These are phyloP conservation scores for Calonectria crousiana DNA, from an alignment of 2,329 filamentous ascomycete species.

Conservation along the genomic window DNA sequence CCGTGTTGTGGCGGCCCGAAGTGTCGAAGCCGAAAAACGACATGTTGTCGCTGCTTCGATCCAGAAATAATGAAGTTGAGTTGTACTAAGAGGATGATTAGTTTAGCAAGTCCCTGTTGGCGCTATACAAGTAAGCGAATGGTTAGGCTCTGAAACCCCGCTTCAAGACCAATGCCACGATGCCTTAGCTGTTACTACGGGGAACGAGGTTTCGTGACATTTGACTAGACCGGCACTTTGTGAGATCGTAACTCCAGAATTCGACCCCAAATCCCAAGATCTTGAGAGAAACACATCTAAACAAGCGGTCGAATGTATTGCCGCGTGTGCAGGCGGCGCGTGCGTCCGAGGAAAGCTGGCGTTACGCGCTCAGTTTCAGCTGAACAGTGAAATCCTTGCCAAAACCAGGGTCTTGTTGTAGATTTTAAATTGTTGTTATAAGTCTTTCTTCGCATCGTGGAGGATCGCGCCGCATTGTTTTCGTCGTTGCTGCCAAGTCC, in stretches of 20 bases:
- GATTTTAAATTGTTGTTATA: not conserved
- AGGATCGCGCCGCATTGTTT: not conserved
- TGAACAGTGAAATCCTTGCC: not conserved
- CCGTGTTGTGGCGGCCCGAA: slow-evolving; percentile 71
- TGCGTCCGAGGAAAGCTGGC: not conserved
- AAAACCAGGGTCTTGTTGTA: not conserved
- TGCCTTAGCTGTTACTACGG: slow-evolving; percentile 6
- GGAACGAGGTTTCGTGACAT: slow-evolving; percentile 3
- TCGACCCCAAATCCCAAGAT: not conserved
- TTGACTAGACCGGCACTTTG: not conserved
- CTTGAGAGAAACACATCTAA: no score
- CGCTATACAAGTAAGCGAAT: slow-evolving; percentile 13
- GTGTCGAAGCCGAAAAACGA: slow-evolving; percentile 94
- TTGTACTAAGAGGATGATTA: slow-evolving; percentile 42
- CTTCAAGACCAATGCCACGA: slow-evolving; percentile 16
- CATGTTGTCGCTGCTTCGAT: slow-evolving; percentile 65
- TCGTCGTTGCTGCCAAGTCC: not conserved
- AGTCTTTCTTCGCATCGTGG: not conserved
- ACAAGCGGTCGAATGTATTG: not conserved
- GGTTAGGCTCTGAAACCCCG: slow-evolving; percentile 19
- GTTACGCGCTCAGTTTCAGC: slow-evolving; percentile 3
- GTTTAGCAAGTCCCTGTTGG: slow-evolving; percentile 14
- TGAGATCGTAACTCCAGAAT: not conserved
- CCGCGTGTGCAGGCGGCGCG: not conserved
- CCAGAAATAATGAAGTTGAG: slow-evolving; percentile 33